Evolutionary conservation across 1,284 basidiomycete genomes (phyloP).

Genomic region (Coniferiporia weirii): DNA sequence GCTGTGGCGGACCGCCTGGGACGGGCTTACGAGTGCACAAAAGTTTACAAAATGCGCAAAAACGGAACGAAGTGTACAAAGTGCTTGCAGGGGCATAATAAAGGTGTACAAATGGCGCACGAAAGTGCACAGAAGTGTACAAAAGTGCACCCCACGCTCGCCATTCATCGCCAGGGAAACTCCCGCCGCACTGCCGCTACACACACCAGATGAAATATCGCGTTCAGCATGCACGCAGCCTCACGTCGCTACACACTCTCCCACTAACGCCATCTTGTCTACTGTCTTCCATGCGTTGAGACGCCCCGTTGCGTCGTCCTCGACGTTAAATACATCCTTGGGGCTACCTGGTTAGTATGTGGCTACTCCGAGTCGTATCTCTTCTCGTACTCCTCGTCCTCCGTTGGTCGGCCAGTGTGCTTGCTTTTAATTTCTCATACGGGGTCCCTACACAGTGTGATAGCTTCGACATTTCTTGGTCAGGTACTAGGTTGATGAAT

Average conservation of each 20-base stretch:
- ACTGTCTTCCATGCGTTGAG: neutral
- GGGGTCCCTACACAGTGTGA: slow-evolving; percentile 54
- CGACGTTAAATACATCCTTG: neutral
- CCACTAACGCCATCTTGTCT: neutral
- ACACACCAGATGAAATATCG: neutral
- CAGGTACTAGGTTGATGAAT: slow-evolving; percentile 41
- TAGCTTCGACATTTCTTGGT: slow-evolving; percentile 54
- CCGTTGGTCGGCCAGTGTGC: neutral
- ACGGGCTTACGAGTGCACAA: neutral
- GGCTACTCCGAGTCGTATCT: neutral
- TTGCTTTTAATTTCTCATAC: slow-evolving; percentile 50
- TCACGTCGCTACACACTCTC: neutral
- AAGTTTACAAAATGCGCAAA: neutral
- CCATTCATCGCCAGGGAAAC: neutral
- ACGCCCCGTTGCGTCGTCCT: neutral
- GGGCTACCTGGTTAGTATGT: neutral
- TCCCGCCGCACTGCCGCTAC: neutral
- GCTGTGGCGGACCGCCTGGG: neutral
- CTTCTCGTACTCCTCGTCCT: slow-evolving; percentile 18
- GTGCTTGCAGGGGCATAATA: no score
- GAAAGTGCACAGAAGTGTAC: neutral
- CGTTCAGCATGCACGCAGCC: neutral
- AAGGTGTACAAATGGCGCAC: neutral
- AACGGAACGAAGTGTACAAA: no score
- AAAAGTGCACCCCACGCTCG: neutral